These are phyloP conservation scores for Colletotrichum musicola DNA, from an alignment of 2,329 filamentous ascomycete genomes.

Conservation along the genomic window DNA sequence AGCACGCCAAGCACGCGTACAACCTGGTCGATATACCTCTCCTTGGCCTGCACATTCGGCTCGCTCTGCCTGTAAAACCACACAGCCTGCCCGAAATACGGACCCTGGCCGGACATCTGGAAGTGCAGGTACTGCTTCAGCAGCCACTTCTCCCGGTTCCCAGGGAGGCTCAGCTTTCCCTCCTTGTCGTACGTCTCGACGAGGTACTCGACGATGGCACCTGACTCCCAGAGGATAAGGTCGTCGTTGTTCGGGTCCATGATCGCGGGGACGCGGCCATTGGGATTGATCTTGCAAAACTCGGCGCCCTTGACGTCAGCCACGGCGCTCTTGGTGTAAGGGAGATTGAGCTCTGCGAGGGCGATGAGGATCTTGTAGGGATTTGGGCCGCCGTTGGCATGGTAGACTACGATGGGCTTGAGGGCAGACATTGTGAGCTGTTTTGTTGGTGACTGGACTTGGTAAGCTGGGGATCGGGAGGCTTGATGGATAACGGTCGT, in stretches of 20 bases:
- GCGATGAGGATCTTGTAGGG: constrained; percentile 49
- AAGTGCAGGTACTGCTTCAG: constrained; percentile 52
- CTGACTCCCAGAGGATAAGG: constrained; percentile 44
- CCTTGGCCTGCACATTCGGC: constrained; percentile 45
- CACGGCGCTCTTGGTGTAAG: constrained; percentile 46
- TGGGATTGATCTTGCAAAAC: constrained; percentile 48
- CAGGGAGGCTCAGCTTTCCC: constrained; percentile 31
- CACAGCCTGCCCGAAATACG: constrained; percentile 56
- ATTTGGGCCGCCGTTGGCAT: constrained; percentile 43
- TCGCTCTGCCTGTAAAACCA: constrained; percentile 51
- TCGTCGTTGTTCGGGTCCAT: constrained; percentile 49
- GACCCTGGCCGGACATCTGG: constrained; percentile 58
- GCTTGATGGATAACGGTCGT: neutral
- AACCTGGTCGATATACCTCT: constrained; percentile 47
- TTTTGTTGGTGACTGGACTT: neutral
- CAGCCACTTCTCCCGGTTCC: constrained; percentile 27
- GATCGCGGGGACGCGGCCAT: constrained; percentile 49
- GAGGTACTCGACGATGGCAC: constrained; percentile 47
- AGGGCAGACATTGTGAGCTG: neutral
- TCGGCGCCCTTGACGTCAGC: constrained; percentile 43
- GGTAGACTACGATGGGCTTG: neutral
- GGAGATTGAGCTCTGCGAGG: constrained; percentile 51
- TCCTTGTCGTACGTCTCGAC: constrained; percentile 46
- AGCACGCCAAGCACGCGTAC: constrained; percentile 46
- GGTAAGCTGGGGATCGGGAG: neutral